Base-by-base conservation (phyloP, 768 basidiomycete species). In the Amanita rubescens region DNA sequence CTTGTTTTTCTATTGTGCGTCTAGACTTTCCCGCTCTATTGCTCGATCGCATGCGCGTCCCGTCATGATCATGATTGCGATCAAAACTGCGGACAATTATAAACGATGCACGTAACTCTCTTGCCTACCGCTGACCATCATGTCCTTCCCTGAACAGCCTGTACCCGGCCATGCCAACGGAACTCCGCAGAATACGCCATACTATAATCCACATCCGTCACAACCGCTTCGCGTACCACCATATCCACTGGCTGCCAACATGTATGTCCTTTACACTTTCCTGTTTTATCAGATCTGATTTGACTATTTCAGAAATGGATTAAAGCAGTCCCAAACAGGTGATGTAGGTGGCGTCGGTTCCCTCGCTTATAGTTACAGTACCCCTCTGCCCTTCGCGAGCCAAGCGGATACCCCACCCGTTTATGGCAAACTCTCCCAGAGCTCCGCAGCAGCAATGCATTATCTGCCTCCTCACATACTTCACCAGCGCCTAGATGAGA, bases 401-500 rank as follows among this genome's bases (percentile, higher is more conserved):
- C 51, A 37, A 41, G 38, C 51, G 2, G n/a, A 33, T 11, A 48
- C 37, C 38, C 51, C 51, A 12, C 25, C 25, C 7, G 17, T 51
- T 20, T 17, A 37, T 15, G 30, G 39, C 41, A 33, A 32, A 35
- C 12, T 33, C 14, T 12, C 42, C 27, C 44, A 46, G 15, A 46
- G 27, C 27, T 17, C 44, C 27, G 24, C 14, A n/a, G 24, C 44
- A 12, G 48, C 48, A 3, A 33, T 38, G 20, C 20, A 58, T 3
- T 51, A 57, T 47, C 10, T 57, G 24, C 43, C 34, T 6, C 57
- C 59, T 12, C 48, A 53, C 22, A 25, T 48, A 3, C 39, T 57
- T n/a, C 53, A 56, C 17, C 55, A 54, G 35, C 54, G 51, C 9
- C 56, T 59, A 3, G 57, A 59, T 27, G 47, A 60, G 41, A 38